Evolutionary conservation across 805 yeast genomes (phyloP).

Genomic region (Sugiyamaella floridensis): DNA sequence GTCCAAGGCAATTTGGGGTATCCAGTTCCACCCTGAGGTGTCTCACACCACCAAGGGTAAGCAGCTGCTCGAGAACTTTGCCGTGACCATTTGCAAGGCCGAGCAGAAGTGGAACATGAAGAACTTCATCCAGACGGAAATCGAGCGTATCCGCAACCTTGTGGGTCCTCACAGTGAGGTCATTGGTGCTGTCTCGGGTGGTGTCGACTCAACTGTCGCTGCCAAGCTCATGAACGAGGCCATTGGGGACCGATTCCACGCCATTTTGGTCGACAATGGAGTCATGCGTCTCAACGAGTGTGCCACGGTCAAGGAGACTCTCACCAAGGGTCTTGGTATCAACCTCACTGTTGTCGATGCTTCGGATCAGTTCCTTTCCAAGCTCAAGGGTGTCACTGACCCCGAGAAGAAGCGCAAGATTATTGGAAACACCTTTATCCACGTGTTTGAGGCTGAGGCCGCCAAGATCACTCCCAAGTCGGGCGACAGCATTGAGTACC

Average conservation of each 20-base stretch:
- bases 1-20: conserved; percentile 73
- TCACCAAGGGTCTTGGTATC: conserved; percentile 90
- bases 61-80: conserved; percentile 80
- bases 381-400: conserved; percentile 89
- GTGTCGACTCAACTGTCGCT: conserved; percentile 98
- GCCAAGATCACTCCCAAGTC: conserved; percentile 75
- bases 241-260: conserved; percentile 97
- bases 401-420: conserved; percentile 99
- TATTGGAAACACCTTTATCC: conserved; percentile 96
- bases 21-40: conserved; percentile 99
- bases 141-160: conserved; percentile 78
- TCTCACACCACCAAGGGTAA: conserved; percentile 94
- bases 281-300: conserved; percentile 95
- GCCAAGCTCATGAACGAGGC: conserved; percentile 98
- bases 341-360: conserved; percentile 94
- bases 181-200: conserved; percentile 99
- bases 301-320: conserved; percentile 74
- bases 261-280: conserved; percentile 96
- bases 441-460: conserved; percentile 94
- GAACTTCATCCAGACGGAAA: conserved; percentile 95
- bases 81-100: conserved; percentile 83
- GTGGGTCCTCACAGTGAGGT: conserved; percentile 98
- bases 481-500: conserved; percentile 80
- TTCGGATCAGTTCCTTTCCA: conserved; percentile 74
- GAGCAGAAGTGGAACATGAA: conserved; percentile 94